These are phyloP conservation scores for Inonotus obliquus DNA, from an alignment of 1,284 basidiomycete genomes.

Conservation along the genomic window DNA sequence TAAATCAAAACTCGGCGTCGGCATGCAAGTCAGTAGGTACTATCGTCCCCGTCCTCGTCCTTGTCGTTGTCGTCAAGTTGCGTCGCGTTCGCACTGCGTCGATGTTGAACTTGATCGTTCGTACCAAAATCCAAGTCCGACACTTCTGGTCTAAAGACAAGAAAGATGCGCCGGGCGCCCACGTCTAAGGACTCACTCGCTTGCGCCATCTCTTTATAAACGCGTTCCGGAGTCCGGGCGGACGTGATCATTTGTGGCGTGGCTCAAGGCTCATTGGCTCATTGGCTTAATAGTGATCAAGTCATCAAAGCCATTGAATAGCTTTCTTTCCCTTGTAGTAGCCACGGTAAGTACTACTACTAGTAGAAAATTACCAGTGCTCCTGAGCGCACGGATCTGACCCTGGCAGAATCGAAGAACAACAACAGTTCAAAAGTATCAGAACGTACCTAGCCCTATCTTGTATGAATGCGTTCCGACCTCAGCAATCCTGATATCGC, in stretches of 20 bases:
- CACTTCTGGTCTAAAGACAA: neutral
- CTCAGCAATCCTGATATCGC: neutral
- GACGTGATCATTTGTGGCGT: neutral
- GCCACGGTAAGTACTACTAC: too few species aligned
- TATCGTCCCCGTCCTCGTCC: neutral
- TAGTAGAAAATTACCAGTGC: neutral
- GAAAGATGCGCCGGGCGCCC: neutral
- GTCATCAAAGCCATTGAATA: too few species aligned
- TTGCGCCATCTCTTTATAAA: neutral
- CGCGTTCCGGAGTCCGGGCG: neutral
- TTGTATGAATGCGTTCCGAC: neutral
- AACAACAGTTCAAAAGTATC: neutral
- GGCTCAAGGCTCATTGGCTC: neutral
- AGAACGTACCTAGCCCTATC: neutral
- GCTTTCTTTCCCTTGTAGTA: too few species aligned
- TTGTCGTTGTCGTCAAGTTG: conserved; percentile 3
- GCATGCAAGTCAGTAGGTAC: too few species aligned
- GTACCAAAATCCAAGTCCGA: too few species aligned
- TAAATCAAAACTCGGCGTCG: conserved; percentile 54
- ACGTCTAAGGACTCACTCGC: neutral
- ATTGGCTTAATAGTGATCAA: neutral
- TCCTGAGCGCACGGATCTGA: neutral
- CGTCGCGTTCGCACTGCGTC: neutral
- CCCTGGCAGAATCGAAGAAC: neutral
- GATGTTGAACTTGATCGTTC: too few species aligned